Evolutionary conservation across 2,329 filamentous ascomycete species (phyloP).

Genomic region (Nemania sp.): DNA sequence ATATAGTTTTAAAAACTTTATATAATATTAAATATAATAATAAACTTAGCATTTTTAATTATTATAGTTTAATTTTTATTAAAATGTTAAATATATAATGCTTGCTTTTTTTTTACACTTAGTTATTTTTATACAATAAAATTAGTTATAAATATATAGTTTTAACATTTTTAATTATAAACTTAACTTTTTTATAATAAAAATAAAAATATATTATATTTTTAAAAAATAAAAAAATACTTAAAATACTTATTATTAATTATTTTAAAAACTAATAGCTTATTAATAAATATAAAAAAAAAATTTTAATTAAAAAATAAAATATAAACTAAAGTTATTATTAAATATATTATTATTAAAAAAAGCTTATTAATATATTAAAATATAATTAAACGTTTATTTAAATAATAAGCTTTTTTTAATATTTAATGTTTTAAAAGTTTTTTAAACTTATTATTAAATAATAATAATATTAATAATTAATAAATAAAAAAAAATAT

Average conservation of each 20-base stretch:
- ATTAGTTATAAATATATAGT: no score
- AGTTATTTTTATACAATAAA: no score
- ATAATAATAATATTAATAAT: no score
- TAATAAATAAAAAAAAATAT: no score
- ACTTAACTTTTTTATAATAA: not conserved
- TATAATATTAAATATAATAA: not conserved
- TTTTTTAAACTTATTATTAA: no score
- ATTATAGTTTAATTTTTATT: no score
- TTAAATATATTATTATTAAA: slow-evolving; percentile 1
- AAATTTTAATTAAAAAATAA: not conserved
- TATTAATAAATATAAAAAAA: not conserved
- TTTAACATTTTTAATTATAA: no score
- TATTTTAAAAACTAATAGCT: not conserved
- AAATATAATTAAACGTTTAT: not conserved
- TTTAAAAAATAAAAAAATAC: not conserved
- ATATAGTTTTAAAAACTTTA: not conserved
- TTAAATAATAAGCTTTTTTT: not conserved
- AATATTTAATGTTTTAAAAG: no score
- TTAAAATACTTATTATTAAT: not conserved
- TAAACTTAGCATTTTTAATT: not conserved
- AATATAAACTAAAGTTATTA: not conserved
- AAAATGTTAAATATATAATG: no score
- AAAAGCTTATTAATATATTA: not conserved
- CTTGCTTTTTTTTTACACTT: no score
- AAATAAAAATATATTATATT: not conserved